Conservation (phyloP, 352 stramenopile species). For the Phytophthora agathidicida region DNA sequence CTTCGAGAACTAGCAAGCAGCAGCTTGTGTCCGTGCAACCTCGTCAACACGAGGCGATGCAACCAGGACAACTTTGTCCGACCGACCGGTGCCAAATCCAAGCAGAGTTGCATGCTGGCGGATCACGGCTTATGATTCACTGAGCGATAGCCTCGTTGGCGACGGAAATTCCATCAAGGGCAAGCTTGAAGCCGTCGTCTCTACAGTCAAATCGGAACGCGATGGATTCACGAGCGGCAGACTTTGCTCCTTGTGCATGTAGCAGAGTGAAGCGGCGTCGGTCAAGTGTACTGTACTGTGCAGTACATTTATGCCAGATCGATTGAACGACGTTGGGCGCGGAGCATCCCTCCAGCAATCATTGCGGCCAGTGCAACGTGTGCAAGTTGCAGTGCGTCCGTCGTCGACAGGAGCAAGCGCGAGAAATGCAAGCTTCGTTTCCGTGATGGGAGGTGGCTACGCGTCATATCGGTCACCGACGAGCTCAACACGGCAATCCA, state of each 20-base stretch:
- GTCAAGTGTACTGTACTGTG: too few relatives aligned
- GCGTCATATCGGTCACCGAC: slow-evolving; percentile 1
- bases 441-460: slow-evolving; percentile 18
- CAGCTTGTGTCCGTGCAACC: too few relatives aligned
- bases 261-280: too few relatives aligned
- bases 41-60: too few relatives aligned
- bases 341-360: slow-evolving; percentile 18
- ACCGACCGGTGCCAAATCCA: neutral
- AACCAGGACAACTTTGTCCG: neutral
- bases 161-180: neutral
- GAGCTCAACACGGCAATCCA: neutral
- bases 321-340: slow-evolving; percentile 13
- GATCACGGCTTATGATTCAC: too few relatives aligned
- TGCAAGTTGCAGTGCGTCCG: slow-evolving; percentile 1
- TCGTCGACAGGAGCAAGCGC: too few relatives aligned
- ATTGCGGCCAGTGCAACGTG: neutral
- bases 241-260: too few relatives aligned
- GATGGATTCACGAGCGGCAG: slow-evolving; percentile 1
- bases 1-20: too few relatives aligned
- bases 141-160: neutral
- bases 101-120: slow-evolving; percentile 3
- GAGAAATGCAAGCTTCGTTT: slow-evolving; percentile 18
- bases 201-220: slow-evolving; percentile 11
- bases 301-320: too few relatives aligned
- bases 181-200: neutral